A percentile compares a stretch with the other conserved stretches of the same genome.
These are phyloP conservation scores for Zoysia pacifica DNA, from an alignment of 176 grass and related monocot species.

Conservation along the genomic window DNA sequence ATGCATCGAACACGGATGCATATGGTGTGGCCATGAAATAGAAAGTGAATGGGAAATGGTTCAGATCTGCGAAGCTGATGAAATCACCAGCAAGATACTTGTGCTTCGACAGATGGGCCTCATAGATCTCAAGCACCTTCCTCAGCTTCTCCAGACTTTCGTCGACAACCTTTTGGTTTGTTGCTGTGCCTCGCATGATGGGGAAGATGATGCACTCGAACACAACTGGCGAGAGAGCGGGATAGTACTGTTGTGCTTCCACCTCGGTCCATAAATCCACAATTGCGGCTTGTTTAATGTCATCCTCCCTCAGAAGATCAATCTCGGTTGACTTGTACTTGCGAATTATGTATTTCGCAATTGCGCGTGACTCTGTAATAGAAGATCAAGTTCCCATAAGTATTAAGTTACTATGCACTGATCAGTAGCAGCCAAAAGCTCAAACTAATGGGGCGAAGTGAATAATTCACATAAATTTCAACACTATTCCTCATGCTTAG, in stretches of 20 bases:
- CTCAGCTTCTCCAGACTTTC: slow-evolving; percentile 15
- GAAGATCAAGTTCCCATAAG: too few species aligned
- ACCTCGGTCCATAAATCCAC: slow-evolving; percentile 37
- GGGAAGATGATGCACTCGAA: slow-evolving; percentile 12
- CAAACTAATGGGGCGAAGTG: too few species aligned
- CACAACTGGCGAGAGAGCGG: not conserved
- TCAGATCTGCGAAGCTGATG: slow-evolving; percentile 32
- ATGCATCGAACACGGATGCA: not conserved
- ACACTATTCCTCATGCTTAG: too few species aligned
- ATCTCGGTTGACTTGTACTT: slow-evolving; percentile 2
- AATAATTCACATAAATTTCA: too few species aligned
- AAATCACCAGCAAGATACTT: slow-evolving; percentile 26
- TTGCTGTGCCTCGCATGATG: not conserved
- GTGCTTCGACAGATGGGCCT: slow-evolving; percentile 2
- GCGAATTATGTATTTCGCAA: slow-evolving; percentile 1
- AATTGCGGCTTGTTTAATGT: slow-evolving; percentile 5
- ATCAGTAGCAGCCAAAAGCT: too few species aligned
- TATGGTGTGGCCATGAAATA: slow-evolving; percentile 4
- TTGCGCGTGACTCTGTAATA: slow-evolving; percentile 34
- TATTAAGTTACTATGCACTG: too few species aligned
- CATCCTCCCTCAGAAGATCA: slow-evolving; percentile 6
- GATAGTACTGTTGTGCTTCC: slow-evolving; percentile 27
- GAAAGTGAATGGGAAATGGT: not conserved
- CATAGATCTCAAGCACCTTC: slow-evolving; percentile 32
- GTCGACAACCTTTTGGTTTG: slow-evolving; percentile 13